phyloP scores from a whole-genome alignment of 2,329 filamentous ascomycete species.

The Escovopsis sp. region DNA sequence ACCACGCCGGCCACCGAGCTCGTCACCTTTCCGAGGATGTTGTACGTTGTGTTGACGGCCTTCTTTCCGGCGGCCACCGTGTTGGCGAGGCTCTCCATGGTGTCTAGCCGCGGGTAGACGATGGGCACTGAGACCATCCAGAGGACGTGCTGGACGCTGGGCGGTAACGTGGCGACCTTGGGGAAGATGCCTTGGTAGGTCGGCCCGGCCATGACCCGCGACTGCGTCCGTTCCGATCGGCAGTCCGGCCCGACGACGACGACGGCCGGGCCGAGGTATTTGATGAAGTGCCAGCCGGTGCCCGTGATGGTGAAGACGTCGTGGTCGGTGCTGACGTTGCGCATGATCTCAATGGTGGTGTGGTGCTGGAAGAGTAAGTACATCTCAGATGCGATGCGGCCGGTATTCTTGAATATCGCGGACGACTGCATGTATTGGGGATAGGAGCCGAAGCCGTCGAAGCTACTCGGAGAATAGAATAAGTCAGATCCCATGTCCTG shows the following conservation, averaged over 20 bases:
- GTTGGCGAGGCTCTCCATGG: constrained; percentile 78
- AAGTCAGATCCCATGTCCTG: neutral
- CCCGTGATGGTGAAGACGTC: constrained; percentile 96
- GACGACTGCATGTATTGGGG: constrained; percentile 97
- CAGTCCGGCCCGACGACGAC: constrained; percentile 84
- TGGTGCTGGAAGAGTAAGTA: constrained; percentile 97
- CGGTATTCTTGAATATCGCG: constrained; percentile 96
- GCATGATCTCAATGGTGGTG: constrained; percentile 83
- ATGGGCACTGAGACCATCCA: constrained; percentile 91
- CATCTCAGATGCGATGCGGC: constrained; percentile 90
- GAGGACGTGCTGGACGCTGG: constrained; percentile 89
- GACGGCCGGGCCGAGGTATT: constrained; percentile 83
- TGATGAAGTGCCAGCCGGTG: constrained; percentile 97
- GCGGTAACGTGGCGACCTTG: constrained; percentile 79
- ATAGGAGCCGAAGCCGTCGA: constrained; percentile 94
- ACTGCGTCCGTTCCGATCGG: constrained; percentile 77
- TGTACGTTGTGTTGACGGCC: constrained; percentile 91
- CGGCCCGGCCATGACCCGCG: constrained; percentile 85
- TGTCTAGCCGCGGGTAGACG: constrained; percentile 81
- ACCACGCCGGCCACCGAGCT: constrained; percentile 92
- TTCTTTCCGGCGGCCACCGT: constrained; percentile 93
- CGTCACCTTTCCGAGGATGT: constrained; percentile 87
- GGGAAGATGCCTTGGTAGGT: constrained; percentile 97
- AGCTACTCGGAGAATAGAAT: constrained; percentile 46
- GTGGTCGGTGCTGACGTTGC: constrained; percentile 72